Percentiles rank a stretch among this genome's conserved stretches.
phyloP scores from a whole-genome alignment of 139 green algal genomes.

The Tetratostichococcus sp. region DNA sequence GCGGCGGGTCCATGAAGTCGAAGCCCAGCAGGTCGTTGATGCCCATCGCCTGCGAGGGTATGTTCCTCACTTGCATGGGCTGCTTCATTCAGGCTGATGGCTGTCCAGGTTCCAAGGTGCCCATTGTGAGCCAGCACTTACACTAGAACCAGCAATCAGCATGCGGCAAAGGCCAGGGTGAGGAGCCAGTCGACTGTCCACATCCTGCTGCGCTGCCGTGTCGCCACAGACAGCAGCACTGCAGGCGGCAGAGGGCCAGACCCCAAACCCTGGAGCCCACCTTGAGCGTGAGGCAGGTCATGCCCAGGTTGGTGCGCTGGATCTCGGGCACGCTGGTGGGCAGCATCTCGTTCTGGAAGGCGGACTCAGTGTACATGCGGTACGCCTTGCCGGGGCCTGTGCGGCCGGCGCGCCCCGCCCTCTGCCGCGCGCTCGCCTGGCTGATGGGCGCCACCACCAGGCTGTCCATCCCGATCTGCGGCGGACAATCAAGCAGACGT shows the following conservation, averaged over 20 bases:
- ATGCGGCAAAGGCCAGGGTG: not conserved
- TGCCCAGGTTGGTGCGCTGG: constrained; percentile 66
- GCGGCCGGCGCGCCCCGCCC: constrained; percentile 87
- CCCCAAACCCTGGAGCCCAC: not conserved
- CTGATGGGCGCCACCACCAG: constrained; percentile 93
- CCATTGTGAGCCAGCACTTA: no score
- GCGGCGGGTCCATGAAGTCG: constrained; percentile 99
- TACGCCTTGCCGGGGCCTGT: constrained; percentile 97
- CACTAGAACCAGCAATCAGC: no score
- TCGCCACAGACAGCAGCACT: not conserved
- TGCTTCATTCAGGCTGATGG: no score
- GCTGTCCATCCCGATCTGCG: constrained; percentile 87
- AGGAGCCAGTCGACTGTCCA: no score
- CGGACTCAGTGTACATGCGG: constrained; percentile 88
- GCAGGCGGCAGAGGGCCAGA: not conserved
- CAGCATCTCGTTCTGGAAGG: constrained; percentile 90
- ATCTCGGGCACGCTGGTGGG: constrained; percentile 85
- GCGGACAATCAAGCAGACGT: not conserved
- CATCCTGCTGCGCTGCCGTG: no score
- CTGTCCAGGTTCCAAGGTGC: no score
- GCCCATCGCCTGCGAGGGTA: constrained; percentile 74
- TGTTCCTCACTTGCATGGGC: not conserved
- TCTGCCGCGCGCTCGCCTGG: constrained; percentile 86
- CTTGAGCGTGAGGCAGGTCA: constrained; percentile 20
- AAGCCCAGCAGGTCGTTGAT: constrained; percentile 98